Evolutionary conservation across 306 rosid genomes (phyloP).

Genomic region (Herpetospermum pedunculosum): DNA sequence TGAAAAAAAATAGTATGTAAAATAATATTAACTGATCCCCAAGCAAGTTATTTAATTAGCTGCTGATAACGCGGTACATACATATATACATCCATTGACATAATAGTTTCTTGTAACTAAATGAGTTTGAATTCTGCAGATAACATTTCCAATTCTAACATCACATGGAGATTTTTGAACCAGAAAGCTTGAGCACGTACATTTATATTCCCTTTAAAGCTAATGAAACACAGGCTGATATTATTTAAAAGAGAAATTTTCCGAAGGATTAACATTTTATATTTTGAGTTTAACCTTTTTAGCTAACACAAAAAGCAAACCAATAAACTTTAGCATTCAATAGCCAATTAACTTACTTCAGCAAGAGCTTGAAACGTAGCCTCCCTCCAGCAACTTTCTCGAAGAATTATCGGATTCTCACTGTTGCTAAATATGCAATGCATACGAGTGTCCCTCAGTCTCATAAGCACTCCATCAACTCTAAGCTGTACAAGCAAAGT

Average conservation of each 20-base stretch:
- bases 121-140: neutral
- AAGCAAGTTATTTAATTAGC: neutral
- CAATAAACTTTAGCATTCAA: neutral
- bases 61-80: neutral
- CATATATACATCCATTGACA: neutral
- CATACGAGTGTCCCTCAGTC: slow-evolving; percentile 90
- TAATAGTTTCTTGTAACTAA: neutral
- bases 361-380: slow-evolving; percentile 68
- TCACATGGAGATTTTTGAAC: neutral
- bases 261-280: neutral
- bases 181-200: neutral
- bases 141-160: neutral
- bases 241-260: neutral
- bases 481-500: slow-evolving; percentile 55
- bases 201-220: neutral
- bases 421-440: slow-evolving; percentile 60
- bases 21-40: neutral
- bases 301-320: neutral
- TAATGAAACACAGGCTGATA: neutral
- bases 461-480: slow-evolving; percentile 92
- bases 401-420: slow-evolving; percentile 49
- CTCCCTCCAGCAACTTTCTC: slow-evolving; percentile 97
- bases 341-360: slow-evolving; percentile 47
- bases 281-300: neutral
- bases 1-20: neutral